Base-by-base conservation (phyloP, 441 rosid genomes). In the Populus hybrid region DNA sequence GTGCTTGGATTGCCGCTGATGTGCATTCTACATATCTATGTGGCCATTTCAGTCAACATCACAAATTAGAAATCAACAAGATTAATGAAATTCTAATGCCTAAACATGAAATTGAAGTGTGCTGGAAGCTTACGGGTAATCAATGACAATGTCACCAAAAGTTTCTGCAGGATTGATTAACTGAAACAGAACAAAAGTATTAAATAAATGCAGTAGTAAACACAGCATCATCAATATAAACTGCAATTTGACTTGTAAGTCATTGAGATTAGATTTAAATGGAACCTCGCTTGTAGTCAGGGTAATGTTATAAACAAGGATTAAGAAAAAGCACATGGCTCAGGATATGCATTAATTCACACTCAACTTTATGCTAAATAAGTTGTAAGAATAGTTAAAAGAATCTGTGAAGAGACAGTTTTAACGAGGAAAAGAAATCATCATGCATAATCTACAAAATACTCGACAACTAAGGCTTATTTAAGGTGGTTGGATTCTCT, bases 161-260 rank as follows among this genome's bases (percentile, higher is more conserved):
- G 99, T 94, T 89, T 95, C 98, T 28, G 99, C 98, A 26, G 98
- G 98, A 81, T 95, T 95, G 85, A 95, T 85, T 79, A 91, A 70
- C 99, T 95, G 93, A 77, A 80, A 82, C 40, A 76, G 38, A 46
- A 46, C 57, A 46, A 14, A 46, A 46, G 4, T 46, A 46, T 46
- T 46, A 46, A 12, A 46, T 46, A 46, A 14, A 14, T 46, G 20
- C 20, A 14, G 57, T 46, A 10, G 57, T 46, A 14, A 46, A 0
- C 20, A 46, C 57, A 46, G 20, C 57, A 14, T 46, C 57, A 46
- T 46, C 20, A 46, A 46, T 46, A 14, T 46, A 46, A 46, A 46
- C 57, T 46, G 53, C 53, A 11, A 42, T 42, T 38, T 38, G 50
- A 40, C 5, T 3, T 1, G 6, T 14, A 14, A 14, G 57, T 12